Percentiles rank a stretch among this genome's conserved stretches.
Evolutionary conservation across 352 stramenopile genomes (phyloP).

Genomic region (Globisporangium echinulatum): DNA sequence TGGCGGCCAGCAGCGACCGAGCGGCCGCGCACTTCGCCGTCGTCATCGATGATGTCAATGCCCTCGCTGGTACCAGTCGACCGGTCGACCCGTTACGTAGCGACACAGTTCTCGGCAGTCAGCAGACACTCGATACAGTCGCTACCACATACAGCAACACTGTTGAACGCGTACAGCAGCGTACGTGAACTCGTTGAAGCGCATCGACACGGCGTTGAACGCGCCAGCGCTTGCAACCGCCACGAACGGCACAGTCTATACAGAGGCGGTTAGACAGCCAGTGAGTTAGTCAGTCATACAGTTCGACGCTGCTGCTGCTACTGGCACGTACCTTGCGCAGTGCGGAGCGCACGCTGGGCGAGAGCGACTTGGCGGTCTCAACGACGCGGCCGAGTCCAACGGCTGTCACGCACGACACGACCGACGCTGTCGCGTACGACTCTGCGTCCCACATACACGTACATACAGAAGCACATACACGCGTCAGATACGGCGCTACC

Average conservation of each 20-base stretch:
- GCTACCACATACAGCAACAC: no score
- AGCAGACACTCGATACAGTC: no score
- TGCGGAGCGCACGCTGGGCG: constrained; percentile 45
- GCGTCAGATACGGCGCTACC: background rate
- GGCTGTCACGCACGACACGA: constrained; percentile 73
- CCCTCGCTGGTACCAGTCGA: constrained; percentile 34
- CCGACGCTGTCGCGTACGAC: constrained; percentile 68
- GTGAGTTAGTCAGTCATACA: background rate
- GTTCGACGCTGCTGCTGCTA: no score
- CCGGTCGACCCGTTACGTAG: no score
- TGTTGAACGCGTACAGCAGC: constrained; percentile 7
- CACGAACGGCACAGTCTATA: constrained; percentile 77
- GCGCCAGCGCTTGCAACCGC: constrained; percentile 75
- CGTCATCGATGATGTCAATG: constrained; percentile 80
- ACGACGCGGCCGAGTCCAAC: constrained; percentile 74
- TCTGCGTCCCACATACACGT: constrained; percentile 21
- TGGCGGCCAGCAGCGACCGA: constrained; percentile 73
- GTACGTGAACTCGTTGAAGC: constrained; percentile 82
- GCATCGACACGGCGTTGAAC: constrained; percentile 86
- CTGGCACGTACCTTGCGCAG: constrained; percentile 44
- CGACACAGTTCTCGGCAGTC: no score
- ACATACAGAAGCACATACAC: background rate
- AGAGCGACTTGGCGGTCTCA: constrained; percentile 68
- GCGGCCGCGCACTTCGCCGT: constrained; percentile 70
- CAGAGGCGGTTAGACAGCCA: background rate